Conservation (phyloP, 2,329 filamentous ascomycete species). For the Rugonectria rugulosa region DNA sequence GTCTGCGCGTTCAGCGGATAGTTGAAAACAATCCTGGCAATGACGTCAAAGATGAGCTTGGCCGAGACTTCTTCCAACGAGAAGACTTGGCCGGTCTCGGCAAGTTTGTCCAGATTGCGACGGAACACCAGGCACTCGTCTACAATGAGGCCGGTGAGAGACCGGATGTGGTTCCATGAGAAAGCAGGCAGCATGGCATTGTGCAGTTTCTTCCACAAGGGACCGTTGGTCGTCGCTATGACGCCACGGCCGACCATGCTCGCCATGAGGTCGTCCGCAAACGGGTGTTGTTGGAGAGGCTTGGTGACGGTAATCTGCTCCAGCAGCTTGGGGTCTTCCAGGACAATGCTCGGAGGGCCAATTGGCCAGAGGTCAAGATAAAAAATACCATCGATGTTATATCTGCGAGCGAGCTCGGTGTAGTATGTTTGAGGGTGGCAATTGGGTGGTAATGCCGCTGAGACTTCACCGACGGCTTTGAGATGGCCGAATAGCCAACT, state of each 20-base stretch:
- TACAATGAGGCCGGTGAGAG: constrained; percentile 9
- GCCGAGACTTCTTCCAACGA: constrained; percentile 16
- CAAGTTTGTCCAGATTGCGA: background rate
- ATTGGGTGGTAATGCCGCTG: constrained; percentile 17
- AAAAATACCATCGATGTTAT: constrained; percentile 17
- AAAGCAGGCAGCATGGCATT: constrained; percentile 13
- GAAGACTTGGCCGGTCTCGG: constrained; percentile 1
- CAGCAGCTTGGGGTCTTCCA: constrained; percentile 13
- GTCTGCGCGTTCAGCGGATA: constrained; percentile 8
- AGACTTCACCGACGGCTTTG: constrained; percentile 8
- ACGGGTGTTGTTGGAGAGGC: constrained; percentile 5
- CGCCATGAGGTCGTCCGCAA: background rate
- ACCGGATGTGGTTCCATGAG: constrained; percentile 4
- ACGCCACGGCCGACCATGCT: constrained; percentile 2
- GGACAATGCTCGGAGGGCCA: background rate
- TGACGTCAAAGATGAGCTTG: constrained; percentile 9
- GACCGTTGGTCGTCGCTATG: background rate
- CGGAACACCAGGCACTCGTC: constrained; percentile 5
- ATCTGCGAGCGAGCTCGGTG: constrained; percentile 15
- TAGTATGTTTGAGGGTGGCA: constrained; percentile 19
- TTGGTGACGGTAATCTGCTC: constrained; percentile 9
- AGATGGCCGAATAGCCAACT: constrained; percentile 25
- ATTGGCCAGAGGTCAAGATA: constrained; percentile 27
- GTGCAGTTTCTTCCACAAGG: constrained; percentile 10
- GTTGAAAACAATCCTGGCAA: background rate